These are phyloP conservation scores for Pugionium dolabratum DNA, from an alignment of 345 rosid species.

Conservation along the genomic window DNA sequence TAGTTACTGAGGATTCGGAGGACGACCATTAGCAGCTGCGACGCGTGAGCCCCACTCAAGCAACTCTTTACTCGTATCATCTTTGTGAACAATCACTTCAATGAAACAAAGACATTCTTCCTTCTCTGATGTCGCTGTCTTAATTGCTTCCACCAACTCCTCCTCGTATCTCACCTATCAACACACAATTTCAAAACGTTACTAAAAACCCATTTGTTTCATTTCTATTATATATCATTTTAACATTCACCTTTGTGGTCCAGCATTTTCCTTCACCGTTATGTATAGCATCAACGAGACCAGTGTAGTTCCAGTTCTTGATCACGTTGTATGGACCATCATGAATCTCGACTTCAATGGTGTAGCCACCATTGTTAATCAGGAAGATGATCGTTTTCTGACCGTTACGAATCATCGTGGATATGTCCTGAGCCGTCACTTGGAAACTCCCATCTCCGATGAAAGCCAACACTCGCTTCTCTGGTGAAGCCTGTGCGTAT, in stretches of 20 bases:
- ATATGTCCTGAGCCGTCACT: constrained; percentile 63
- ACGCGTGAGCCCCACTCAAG: constrained; percentile 60
- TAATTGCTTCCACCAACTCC: constrained; percentile 52
- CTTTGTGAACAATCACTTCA: constrained; percentile 66
- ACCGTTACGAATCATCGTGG: constrained; percentile 58
- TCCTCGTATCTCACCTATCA: constrained; percentile 51
- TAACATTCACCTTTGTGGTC: constrained; percentile 49
- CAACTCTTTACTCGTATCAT: constrained; percentile 66
- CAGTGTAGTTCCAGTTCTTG: constrained; percentile 75
- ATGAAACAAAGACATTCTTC: constrained; percentile 61
- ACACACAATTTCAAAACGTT: background rate
- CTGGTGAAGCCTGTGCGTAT: constrained; percentile 52
- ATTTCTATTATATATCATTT: too few species aligned
- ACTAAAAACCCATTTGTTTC: background rate
- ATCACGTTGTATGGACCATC: constrained; percentile 72
- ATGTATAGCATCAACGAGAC: constrained; percentile 57
- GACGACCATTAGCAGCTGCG: constrained; percentile 62
- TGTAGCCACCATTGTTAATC: constrained; percentile 72
- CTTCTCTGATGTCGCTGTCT: constrained; percentile 48
- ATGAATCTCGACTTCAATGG: constrained; percentile 70
- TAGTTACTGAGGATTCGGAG: constrained; percentile 51
- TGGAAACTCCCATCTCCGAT: constrained; percentile 74
- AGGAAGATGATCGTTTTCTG: constrained; percentile 62
- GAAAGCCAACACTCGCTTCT: constrained; percentile 56
- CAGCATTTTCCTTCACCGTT: constrained; percentile 68